Percentiles rank a stretch among this genome's conserved stretches.
phyloP scores from a whole-genome alignment of 2,329 filamentous ascomycete species.

The Nectriaceae sp. region DNA sequence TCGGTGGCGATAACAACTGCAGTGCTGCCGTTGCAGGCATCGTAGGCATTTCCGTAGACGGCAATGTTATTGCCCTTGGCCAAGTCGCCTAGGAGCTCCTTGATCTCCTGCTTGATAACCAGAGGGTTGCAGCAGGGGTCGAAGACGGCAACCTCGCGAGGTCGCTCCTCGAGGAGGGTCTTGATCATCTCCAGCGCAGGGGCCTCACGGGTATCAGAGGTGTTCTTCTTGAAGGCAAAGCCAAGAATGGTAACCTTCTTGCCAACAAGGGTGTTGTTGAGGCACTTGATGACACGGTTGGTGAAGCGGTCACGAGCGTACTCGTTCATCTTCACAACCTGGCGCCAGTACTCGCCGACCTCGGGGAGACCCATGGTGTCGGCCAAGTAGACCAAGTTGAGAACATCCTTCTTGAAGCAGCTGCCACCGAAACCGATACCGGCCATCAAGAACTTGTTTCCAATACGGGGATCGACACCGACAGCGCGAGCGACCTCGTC shows the following conservation, averaged over 20 bases:
- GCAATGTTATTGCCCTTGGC: conserved; percentile 46
- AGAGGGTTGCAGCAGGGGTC: conserved; percentile 63
- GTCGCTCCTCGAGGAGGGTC: conserved; percentile 64
- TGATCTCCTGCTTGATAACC: conserved; percentile 53
- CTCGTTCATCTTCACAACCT: conserved; percentile 76
- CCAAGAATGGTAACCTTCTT: conserved; percentile 76
- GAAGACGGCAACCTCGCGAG: conserved; percentile 66
- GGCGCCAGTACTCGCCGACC: conserved; percentile 74
- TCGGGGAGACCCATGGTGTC: conserved; percentile 69
- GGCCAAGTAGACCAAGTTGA: conserved; percentile 73
- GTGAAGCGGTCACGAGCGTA: conserved; percentile 72
- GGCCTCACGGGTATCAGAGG: conserved; percentile 72
- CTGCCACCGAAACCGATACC: conserved; percentile 78
- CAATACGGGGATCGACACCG: conserved; percentile 72
- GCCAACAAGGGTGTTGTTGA: conserved; percentile 68
- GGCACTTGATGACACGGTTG: conserved; percentile 62
- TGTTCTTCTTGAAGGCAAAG: conserved; percentile 81
- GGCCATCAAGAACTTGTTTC: conserved; percentile 71
- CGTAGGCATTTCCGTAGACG: conserved; percentile 51
- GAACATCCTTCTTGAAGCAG: conserved; percentile 81
- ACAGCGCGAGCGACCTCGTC: conserved; percentile 69
- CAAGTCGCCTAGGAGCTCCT: conserved; percentile 40
- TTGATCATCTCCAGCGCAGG: conserved; percentile 69
- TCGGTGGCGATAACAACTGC: conserved; percentile 58
- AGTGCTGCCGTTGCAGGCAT: conserved; percentile 50